Evolutionary conservation across 2,329 filamentous ascomycete species (phyloP), one percentile per base, ranked within the genome.

Genomic region (Phoma sp.): DNA sequence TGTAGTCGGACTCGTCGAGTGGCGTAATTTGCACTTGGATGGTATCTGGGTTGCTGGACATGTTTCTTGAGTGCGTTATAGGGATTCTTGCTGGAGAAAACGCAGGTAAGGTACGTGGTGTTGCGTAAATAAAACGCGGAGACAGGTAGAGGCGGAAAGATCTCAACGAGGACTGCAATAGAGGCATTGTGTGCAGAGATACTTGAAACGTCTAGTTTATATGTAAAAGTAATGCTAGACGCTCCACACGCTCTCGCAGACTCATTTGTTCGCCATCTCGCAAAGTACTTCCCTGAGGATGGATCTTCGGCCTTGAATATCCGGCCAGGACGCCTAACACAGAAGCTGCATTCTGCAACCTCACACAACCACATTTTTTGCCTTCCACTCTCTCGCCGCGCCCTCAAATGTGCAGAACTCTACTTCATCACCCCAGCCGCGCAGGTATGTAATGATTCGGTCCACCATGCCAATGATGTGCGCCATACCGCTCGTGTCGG

Each of bases 391-490:
- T 44, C 64, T 66, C 14, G 79, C 80, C 51, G 78, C 74, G 52
- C 75, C 65, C 50, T 72, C 75, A 69, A 77, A 80, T 9, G 67
- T 77, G 44, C 68, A 72, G 58, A 80, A 82, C 58, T 80, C 75
- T 4, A 82, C 78, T 49, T 76, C 72, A 7, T 75, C 74, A 3
- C 75, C 78, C 60, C 73, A 79, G 3, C 65, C 70, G 68, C 78
- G 75, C 62, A 85, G 47, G 80, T 82, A 85, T 30, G 47, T 63
- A 55, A 85, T 69, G 57, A 83, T 77, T 42, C 80, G 74, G 65
- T 82, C 78, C 18, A 83, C 60, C 82, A 84, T 84, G 0, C 82
- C 82, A 62, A 85, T 80, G 1, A 86, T 78, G 75, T 86, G 84
- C 41, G 83, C 82, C 81, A 85, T 83, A 0, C 83, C 83, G 63